Percentiles rank a stretch among this genome's conserved stretches.
These are phyloP conservation scores for Asterella californica DNA, from an alignment of 225 moss, liverwort and hornwort species.

Conservation along the genomic window DNA sequence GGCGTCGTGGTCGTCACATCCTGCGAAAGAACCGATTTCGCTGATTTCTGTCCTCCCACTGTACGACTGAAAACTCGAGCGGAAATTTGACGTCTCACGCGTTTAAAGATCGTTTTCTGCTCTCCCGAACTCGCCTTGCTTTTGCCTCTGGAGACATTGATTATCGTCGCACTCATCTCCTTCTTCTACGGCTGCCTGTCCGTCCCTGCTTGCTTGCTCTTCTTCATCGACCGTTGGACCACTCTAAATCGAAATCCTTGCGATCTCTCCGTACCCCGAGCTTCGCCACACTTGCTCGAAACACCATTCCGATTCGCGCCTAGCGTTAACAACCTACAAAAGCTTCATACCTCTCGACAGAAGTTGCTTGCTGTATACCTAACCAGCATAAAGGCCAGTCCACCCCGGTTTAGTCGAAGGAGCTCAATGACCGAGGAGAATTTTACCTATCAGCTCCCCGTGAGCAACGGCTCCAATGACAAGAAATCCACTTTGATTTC, in stretches of 20 bases:
- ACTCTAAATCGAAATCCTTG: background rate
- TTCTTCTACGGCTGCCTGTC: background rate
- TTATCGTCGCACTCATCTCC: background rate
- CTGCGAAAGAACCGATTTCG: background rate
- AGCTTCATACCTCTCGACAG: background rate
- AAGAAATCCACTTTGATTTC: too few species aligned
- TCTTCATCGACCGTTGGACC: background rate
- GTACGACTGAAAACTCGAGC: background rate
- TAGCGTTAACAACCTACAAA: background rate
- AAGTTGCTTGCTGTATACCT: too few species aligned
- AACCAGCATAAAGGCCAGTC: too few species aligned
- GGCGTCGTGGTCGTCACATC: background rate
- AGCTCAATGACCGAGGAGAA: too few species aligned
- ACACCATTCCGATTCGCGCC: background rate
- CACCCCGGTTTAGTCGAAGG: too few species aligned
- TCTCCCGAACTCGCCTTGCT: background rate
- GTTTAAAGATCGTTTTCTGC: background rate
- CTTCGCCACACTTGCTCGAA: background rate
- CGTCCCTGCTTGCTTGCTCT: background rate
- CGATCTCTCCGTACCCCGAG: background rate
- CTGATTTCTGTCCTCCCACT: constrained; percentile 2
- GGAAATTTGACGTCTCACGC: background rate
- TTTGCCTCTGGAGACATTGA: background rate
- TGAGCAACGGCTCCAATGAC: too few species aligned
- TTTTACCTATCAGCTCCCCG: background rate